Conservation (phyloP, 2,329 filamentous ascomycete genomes). For the Trematosphaeria pertusa region DNA sequence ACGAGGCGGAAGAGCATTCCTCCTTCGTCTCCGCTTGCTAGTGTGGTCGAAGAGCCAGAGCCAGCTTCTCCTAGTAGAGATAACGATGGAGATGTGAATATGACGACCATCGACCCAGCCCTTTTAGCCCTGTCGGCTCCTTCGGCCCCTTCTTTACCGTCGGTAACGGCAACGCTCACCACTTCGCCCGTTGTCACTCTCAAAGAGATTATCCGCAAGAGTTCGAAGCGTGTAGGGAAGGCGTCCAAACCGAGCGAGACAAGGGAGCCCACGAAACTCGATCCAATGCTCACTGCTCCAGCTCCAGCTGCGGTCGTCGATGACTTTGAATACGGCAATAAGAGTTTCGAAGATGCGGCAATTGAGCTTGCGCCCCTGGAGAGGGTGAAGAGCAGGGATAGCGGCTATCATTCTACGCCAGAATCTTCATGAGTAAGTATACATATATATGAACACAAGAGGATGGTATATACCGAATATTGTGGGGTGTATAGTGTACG, state of each 20-base stretch:
- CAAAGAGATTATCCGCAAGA: constrained; percentile 17
- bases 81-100: constrained; percentile 10
- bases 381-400: constrained; percentile 26
- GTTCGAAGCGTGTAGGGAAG: constrained; percentile 10
- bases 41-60: constrained; percentile 11
- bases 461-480: no score
- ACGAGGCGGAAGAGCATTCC: constrained; percentile 26
- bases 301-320: neutral
- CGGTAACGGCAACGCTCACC: neutral
- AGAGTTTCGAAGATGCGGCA: neutral
- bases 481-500: no score
- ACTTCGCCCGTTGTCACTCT: constrained; percentile 7
- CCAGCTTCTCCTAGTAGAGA: constrained; percentile 3
- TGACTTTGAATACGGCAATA: constrained; percentile 12
- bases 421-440: no score
- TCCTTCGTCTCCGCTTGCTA: constrained; percentile 25
- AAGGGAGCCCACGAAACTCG: neutral
- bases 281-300: neutral
- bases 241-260: neutral
- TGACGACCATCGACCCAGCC: constrained; percentile 3
- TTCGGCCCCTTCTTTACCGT: neutral
- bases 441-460: no score
- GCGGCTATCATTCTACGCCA: constrained; percentile 17
- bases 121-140: neutral
- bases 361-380: constrained; percentile 23